phyloP scores from a whole-genome alignment of 257 asterid species.

The Orobanche coerulescens region DNA sequence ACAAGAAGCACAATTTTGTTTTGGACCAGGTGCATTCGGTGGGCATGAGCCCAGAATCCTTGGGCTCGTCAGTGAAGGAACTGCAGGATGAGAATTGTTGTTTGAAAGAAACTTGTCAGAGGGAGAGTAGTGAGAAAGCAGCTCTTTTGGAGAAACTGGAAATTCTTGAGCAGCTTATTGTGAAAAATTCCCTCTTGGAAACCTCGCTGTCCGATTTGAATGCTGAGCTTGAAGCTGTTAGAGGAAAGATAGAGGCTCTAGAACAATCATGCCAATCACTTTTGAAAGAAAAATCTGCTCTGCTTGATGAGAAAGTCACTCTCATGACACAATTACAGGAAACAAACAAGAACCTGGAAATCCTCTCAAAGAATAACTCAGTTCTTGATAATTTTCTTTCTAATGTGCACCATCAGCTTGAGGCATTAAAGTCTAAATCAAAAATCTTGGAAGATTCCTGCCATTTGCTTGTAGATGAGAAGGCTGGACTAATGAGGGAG shows the following conservation, averaged over 20 bases:
- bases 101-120: slow-evolving; percentile 46
- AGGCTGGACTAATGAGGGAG: slow-evolving; percentile 49
- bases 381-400: slow-evolving; percentile 60
- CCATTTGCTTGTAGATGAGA: slow-evolving; percentile 64
- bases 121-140: slow-evolving; percentile 54
- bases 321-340: slow-evolving; percentile 45
- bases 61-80: slow-evolving; percentile 55
- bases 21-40: slow-evolving; percentile 60
- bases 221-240: slow-evolving; percentile 71
- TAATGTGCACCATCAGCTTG: slow-evolving; percentile 57
- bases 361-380: slow-evolving; percentile 53
- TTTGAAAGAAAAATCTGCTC: slow-evolving; percentile 52
- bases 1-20: slow-evolving; percentile 41
- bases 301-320: slow-evolving; percentile 58
- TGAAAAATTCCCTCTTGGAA: slow-evolving; percentile 77
- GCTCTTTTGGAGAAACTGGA: slow-evolving; percentile 62
- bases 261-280: slow-evolving; percentile 65
- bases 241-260: slow-evolving; percentile 54
- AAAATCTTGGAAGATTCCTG: slow-evolving; percentile 64
- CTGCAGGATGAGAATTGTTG: slow-evolving; percentile 52
- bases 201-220: slow-evolving; percentile 68
- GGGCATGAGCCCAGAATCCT: slow-evolving; percentile 52
- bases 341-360: slow-evolving; percentile 54
- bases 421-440: slow-evolving; percentile 52
- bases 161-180: slow-evolving; percentile 69